Evolutionary conservation across 2,329 filamentous ascomycete species (phyloP), one percentile per base, ranked within the genome.

Genomic region (Volutella citrinella): DNA sequence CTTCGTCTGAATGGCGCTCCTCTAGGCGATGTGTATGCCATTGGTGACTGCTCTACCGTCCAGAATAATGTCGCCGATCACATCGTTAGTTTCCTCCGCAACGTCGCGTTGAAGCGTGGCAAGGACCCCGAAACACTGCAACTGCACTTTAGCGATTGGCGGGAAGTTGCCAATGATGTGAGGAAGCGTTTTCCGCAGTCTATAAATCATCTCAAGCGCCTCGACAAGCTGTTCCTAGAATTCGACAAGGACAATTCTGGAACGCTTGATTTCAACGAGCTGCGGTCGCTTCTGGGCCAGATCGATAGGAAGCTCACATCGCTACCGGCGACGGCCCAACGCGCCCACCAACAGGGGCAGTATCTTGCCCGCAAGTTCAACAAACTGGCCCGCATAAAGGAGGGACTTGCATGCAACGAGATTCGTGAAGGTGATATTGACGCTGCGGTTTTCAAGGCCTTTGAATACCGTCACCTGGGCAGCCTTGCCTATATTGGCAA

Each of bases 41-140:
- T 98, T 43, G 93, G 93, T 11, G 93, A 98, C 65, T 97, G 93
- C 66, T 75, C 87, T 7, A 98, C 94, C 0, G 91, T 98, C 0
- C 94, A 98, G 57, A 98, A 98, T 69, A 98, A 98, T 51, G 74
- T 97, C 3, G 87, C 90, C 4, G 87, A 95, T 55, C 84, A 96
- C 65, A 82, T 98, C 51, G 75, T 96, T 29, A 84, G 80, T 14
- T 98, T 97, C 65, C 75, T 98, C 10, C 88, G 89, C 42, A 87
- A 81, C 12, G 74, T 95, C 4, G 89, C 93, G 9, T 96, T 86
- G 82, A 91, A 95, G 63, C 87, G 85, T 45, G 91, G 90, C 58
- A 84, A 85, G 53, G 86, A 97, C 52, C 91, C 91, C 0, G 82
- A 95, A 59, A 86, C 80, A n/a, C 74, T 97, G 38, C 80, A 91